Base-by-base conservation (phyloP, 176 grass and related monocot genomes). In the Aegilops umbellulata region DNA sequence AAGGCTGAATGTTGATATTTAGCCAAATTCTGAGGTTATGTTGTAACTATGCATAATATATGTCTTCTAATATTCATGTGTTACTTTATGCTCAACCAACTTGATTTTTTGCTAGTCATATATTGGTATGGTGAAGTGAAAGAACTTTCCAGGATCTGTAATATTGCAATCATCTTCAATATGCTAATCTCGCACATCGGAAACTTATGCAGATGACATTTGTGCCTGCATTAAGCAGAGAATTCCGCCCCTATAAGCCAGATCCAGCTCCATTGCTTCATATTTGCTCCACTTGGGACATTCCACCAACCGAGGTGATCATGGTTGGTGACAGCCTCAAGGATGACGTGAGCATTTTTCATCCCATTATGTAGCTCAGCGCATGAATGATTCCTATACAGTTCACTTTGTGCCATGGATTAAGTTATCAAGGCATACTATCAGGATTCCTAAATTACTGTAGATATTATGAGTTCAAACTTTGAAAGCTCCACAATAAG, bases 241-340 rank as follows among this genome's bases (percentile, higher is more conserved):
- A 98, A 88, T 95, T 98, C 78, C 90, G 70, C 55, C 96, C 96
- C 17, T 98, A 90, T 83, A 98, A 98, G 65, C 93, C 96, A 71
- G 90, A 95, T 85, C 96, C 92, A 84, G 96, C 93, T 82, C 96
- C 96, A 58, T 70, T 98, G 27, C 87, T 98, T 78, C 96, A 95
- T 72, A 95, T 92, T 80, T 98, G 96, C 86, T 90, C 93, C 79
- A 80, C 78, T 85, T 95, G 97, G 97, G 86, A 88, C 62, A 86
- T 98, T 62, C 92, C 88, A 81, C 82, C 97, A 83, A 89, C 85
- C 38, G 88, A 98, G 73, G 94, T 98, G 47, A 91, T 95, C 63
- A 95, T 98, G 97, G 82, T 98, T 83, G 94, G 97, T 14, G 97
- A 98, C 75, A 98, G 93, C 80, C 86, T 92, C 39, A 90, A 90